Evolutionary conservation across 1,284 basidiomycete genomes (phyloP), one percentile per base, ranked within the genome.

Genomic region (Irpex lacteus): DNA sequence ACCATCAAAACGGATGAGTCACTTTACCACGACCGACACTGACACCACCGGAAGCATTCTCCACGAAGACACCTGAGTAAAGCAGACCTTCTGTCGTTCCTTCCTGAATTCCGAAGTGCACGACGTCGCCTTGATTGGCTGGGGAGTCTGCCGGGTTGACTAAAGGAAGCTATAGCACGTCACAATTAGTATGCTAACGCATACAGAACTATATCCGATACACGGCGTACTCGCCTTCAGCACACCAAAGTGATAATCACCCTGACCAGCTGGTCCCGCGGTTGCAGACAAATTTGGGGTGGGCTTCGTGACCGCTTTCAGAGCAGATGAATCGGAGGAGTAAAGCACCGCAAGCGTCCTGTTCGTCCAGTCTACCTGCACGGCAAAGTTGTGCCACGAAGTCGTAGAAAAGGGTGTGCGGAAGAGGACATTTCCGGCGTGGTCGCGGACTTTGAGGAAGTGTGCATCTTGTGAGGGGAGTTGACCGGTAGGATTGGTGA

Each of bases 351-450:
- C 76, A 15, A 88, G 76, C 0, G 83, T 85, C 47, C 72, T 75
- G 19, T 78, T 72, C n/a, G 77, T 75, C 84, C 85, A 88, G 71
- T 87, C 82, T 37, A 86, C 79, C 64, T 81, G 79, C 47, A 87
- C 70, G 0, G 84, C 85, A 69, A 87, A 86, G 73, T 88, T 87
- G 71, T 87, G 85, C 85, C 86, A 87, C 6, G 69, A 69, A 11
- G 67, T 67, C 2, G 76, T 65, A 0, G 74, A 73, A 74, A 87
- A 87, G 0, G 81, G 77, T 0, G 81, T 78, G 15, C 73, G 70
- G 74, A 85, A 86, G 32, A 87, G 70, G 2, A 84, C 74, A 63
- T 83, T 82, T 11, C 80, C 69, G 4, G 80, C 79, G 67, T 87
- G 85, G 67, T 86, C 82, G 15, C 79, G 77, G 15, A 88, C 75